phyloP scores from a whole-genome alignment of 805 yeast genomes.

The Candida ponderosae region DNA sequence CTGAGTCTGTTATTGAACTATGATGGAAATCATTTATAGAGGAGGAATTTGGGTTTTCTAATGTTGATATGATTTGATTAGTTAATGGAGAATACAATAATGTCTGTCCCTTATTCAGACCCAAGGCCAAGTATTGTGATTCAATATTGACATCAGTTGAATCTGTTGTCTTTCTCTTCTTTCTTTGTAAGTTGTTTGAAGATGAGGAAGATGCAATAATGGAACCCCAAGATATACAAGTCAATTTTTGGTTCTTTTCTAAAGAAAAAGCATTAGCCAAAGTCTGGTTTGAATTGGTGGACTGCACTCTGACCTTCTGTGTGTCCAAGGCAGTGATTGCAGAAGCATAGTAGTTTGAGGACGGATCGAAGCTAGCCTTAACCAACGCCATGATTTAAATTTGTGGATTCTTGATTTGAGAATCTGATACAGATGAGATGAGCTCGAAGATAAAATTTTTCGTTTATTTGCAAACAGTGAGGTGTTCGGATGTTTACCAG shows the following conservation, averaged over 20 bases:
- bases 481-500: too few species aligned
- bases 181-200: constrained; percentile 1
- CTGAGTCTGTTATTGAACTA: constrained; percentile 31
- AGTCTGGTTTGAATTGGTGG: constrained; percentile 32
- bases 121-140: constrained; percentile 46
- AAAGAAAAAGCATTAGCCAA: constrained; percentile 43
- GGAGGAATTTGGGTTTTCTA: constrained; percentile 37
- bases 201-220: constrained; percentile 7
- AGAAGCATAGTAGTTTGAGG: constrained; percentile 56
- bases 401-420: too few species aligned
- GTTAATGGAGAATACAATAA: constrained; percentile 62
- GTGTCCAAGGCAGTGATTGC: constrained; percentile 62
- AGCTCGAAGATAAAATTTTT: too few species aligned
- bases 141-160: constrained; percentile 22
- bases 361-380: constrained; percentile 51
- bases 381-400: constrained; percentile 10
- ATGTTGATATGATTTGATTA: constrained; percentile 45
- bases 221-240: constrained; percentile 47
- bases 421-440: not conserved
- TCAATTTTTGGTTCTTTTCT: constrained; percentile 41
- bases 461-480: too few species aligned
- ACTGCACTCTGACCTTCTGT: constrained; percentile 60
- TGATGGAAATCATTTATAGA: constrained; percentile 44
- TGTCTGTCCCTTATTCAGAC: constrained; percentile 57
- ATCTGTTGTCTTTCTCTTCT: constrained; percentile 18